These are phyloP conservation scores for Clarkia xantiana DNA, from an alignment of 345 rosid genomes.

Conservation along the genomic window DNA sequence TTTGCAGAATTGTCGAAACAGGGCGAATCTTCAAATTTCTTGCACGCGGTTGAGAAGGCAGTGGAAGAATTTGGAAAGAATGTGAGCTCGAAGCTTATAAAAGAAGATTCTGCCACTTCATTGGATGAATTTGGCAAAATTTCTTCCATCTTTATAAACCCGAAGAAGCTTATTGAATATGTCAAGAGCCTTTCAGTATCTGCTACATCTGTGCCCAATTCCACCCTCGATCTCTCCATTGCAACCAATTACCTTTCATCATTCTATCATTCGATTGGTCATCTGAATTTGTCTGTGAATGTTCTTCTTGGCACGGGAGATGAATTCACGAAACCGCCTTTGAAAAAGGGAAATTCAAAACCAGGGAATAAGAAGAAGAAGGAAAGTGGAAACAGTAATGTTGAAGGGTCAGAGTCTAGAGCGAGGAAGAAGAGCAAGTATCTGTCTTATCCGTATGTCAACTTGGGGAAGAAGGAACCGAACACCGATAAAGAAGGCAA, in stretches of 20 bases:
- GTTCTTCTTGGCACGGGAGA: slow-evolving; percentile 19
- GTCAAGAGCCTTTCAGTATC: slow-evolving; percentile 36
- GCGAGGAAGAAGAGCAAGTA: slow-evolving; percentile 62
- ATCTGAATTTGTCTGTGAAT: slow-evolving; percentile 32
- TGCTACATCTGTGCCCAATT: slow-evolving; percentile 18
- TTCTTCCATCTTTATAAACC: slow-evolving; percentile 29
- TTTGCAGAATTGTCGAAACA: slow-evolving; percentile 32
- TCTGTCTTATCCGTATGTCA: slow-evolving; percentile 50
- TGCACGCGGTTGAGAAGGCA: slow-evolving; percentile 52
- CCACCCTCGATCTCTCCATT: slow-evolving; percentile 35
- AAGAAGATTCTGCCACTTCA: slow-evolving; percentile 1
- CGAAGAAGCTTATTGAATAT: slow-evolving; percentile 34
- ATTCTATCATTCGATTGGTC: slow-evolving; percentile 43
- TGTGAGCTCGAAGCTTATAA: slow-evolving; percentile 33
- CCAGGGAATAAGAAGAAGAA: slow-evolving; percentile 27
- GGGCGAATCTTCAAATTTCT: slow-evolving; percentile 31
- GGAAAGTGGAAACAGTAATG: slow-evolving; percentile 7
- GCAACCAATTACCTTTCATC: slow-evolving; percentile 33
- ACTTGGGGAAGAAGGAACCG: slow-evolving; percentile 20
- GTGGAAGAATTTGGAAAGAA: slow-evolving; percentile 42
- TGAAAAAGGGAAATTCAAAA: slow-evolving; percentile 10
- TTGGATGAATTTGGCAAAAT: slow-evolving; percentile 22
- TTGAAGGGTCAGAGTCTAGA: slow-evolving; percentile 31
- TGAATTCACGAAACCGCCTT: slow-evolving; percentile 1
- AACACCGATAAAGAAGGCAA: slow-evolving; percentile 15